phyloP scores from a whole-genome alignment of 352 stramenopile genomes.

The Pythium aquatile region DNA sequence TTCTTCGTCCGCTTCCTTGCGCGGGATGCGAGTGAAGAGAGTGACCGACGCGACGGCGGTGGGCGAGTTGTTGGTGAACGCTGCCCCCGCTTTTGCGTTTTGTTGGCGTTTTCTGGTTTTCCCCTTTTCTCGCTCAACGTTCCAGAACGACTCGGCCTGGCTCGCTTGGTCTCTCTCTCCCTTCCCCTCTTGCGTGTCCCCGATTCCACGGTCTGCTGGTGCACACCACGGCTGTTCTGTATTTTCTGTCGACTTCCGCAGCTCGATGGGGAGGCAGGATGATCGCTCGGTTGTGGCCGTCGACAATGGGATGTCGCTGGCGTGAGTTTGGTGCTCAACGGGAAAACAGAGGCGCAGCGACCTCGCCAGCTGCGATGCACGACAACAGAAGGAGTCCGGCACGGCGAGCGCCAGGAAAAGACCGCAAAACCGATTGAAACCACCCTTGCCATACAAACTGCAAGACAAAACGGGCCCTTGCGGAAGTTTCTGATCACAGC shows the following conservation, averaged over 20 bases:
- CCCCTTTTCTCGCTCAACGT: neutral
- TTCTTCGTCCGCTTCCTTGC: neutral
- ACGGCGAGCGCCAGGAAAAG: constrained; percentile 23
- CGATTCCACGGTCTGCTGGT: neutral
- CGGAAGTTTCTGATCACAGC: constrained; percentile 22
- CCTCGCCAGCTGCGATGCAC: constrained; percentile 14
- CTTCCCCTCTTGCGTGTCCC: constrained; percentile 3
- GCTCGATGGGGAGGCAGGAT: neutral
- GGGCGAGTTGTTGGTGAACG: constrained; percentile 1
- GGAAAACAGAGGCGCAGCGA: constrained; percentile 24
- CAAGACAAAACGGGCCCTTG: constrained; percentile 10
- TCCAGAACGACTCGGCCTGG: neutral
- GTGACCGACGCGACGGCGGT: neutral
- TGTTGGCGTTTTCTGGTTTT: constrained; percentile 9
- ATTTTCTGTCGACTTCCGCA: constrained; percentile 2
- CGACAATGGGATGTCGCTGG: constrained; percentile 20
- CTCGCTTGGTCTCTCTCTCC: neutral
- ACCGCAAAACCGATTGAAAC: constrained; percentile 30
- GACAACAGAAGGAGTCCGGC: constrained; percentile 15
- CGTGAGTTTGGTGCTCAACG: neutral
- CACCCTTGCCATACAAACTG: constrained; percentile 12
- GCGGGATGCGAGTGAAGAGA: neutral
- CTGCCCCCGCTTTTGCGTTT: constrained; percentile 4
- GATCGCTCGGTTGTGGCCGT: neutral
- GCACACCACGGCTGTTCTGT: neutral